Evolutionary conservation across 192 early-diverging fungal species (phyloP).

Genomic region (Entomortierella lignicola): DNA sequence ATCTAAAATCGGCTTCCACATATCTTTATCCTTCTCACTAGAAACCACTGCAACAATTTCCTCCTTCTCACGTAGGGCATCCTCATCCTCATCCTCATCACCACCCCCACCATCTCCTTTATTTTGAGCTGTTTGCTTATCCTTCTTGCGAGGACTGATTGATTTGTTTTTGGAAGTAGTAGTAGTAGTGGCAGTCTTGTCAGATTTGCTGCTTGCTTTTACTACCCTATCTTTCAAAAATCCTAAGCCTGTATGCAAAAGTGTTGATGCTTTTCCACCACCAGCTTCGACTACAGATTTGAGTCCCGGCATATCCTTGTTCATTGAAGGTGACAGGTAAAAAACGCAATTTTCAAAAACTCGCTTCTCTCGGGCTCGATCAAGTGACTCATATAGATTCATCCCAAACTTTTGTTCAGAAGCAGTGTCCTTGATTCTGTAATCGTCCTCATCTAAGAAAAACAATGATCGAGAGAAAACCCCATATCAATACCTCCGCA

Average conservation of each 20-base stretch:
- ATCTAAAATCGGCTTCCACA: constrained; percentile 39
- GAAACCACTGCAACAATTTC: constrained; percentile 34
- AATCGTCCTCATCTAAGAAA: constrained; percentile 34
- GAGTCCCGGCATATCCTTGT: constrained; percentile 20
- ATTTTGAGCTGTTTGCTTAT: background rate
- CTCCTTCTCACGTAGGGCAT: constrained; percentile 11
- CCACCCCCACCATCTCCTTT: background rate
- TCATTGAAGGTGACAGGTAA: constrained; percentile 37
- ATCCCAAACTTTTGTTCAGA: constrained; percentile 34
- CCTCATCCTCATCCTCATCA: background rate
- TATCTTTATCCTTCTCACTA: constrained; percentile 34
- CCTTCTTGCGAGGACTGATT: background rate
- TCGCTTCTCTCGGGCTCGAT: constrained; percentile 25
- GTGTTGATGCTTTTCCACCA: constrained; percentile 27
- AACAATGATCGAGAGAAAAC: too few species aligned
- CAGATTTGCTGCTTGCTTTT: background rate
- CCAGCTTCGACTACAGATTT: constrained; percentile 30
- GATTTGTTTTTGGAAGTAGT: background rate
- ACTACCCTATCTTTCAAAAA: constrained; percentile 34
- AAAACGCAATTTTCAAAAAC: constrained; percentile 43
- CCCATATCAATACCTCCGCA: too few species aligned
- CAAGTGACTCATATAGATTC: constrained; percentile 27
- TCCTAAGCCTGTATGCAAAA: constrained; percentile 27
- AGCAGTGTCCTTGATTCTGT: constrained; percentile 21
- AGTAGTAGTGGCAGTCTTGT: background rate